Conservation (phyloP, 495 filamentous ascomycete genomes). For the Astrothelium subdiscretum region DNA sequence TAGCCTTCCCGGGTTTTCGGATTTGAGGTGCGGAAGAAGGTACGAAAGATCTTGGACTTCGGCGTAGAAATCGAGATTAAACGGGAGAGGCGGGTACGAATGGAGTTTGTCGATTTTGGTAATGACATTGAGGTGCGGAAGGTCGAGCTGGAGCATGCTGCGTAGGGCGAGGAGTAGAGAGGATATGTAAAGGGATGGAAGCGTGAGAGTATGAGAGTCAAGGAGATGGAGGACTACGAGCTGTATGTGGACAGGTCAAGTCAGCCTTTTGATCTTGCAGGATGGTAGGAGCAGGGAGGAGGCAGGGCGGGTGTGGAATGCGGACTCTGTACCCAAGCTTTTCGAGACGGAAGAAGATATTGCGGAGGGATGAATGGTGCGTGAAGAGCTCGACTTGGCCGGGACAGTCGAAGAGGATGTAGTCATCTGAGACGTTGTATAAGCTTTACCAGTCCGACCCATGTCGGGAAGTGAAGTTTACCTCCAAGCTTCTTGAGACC, state of each 20-base stretch:
- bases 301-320: constrained; percentile 11
- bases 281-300: constrained; percentile 7
- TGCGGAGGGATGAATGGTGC: constrained; percentile 78
- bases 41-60: constrained; percentile 90
- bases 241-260: constrained; percentile 33
- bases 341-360: constrained; percentile 79
- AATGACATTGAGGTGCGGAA: constrained; percentile 88
- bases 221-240: constrained; percentile 81
- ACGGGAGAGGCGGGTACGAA: constrained; percentile 69
- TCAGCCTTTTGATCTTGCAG: constrained; percentile 3
- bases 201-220: constrained; percentile 81
- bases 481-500: constrained; percentile 31
- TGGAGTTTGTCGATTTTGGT: constrained; percentile 92
- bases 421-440: constrained; percentile 51
- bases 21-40: constrained; percentile 65
- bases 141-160: constrained; percentile 94
- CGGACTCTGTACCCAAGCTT: constrained; percentile 87
- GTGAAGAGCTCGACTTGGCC: constrained; percentile 96
- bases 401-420: constrained; percentile 90
- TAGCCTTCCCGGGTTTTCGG: constrained; percentile 22
- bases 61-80: constrained; percentile 93
- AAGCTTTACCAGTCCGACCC: background rate
- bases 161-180: constrained; percentile 83
- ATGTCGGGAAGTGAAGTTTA: background rate
- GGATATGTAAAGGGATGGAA: constrained; percentile 89